phyloP scores from a whole-genome alignment of 768 basidiomycete species.

The Scleroderma citrinum region DNA sequence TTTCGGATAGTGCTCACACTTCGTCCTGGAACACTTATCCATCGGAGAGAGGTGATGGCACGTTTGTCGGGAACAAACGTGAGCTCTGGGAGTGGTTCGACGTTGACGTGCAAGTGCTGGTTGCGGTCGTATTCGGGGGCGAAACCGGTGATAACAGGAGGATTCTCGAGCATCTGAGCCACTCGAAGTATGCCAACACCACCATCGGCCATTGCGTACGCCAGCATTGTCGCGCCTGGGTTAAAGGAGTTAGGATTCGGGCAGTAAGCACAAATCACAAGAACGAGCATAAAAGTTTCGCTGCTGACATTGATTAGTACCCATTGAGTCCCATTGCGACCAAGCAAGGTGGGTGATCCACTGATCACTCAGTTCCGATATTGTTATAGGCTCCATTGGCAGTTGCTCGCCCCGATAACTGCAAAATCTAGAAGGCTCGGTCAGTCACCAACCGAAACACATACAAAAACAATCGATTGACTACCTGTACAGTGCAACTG shows the following conservation, averaged over 20 bases:
- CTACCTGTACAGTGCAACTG: conserved; percentile 55
- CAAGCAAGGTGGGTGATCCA: conserved; percentile 65
- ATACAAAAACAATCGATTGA: neutral
- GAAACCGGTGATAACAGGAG: conserved; percentile 14
- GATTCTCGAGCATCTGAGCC: conserved; percentile 37
- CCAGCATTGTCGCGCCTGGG: conserved; percentile 52
- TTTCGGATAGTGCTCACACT: conserved; percentile 26
- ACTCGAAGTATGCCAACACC: conserved; percentile 50
- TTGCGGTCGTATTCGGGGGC: conserved; percentile 26
- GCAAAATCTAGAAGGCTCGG: conserved; percentile 15
- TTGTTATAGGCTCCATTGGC: conserved; percentile 26
- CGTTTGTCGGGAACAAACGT: conserved; percentile 36
- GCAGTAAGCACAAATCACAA: conserved; percentile 10
- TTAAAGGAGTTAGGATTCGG: neutral
- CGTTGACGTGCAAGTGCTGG: conserved; percentile 18
- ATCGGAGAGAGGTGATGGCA: conserved; percentile 48
- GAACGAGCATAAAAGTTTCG: too few relatives aligned
- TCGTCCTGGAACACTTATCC: conserved; percentile 40
- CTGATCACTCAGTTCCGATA: conserved; percentile 41
- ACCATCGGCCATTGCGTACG: conserved; percentile 56
- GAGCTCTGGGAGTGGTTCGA: conserved; percentile 23
- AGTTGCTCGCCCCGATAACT: conserved; percentile 10
- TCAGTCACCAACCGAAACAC: neutral
- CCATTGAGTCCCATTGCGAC: conserved; percentile 45
- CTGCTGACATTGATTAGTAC: conserved; percentile 42